These are phyloP conservation scores for Solanum piurae DNA, from an alignment of 257 asterid genomes.

Conservation along the genomic window DNA sequence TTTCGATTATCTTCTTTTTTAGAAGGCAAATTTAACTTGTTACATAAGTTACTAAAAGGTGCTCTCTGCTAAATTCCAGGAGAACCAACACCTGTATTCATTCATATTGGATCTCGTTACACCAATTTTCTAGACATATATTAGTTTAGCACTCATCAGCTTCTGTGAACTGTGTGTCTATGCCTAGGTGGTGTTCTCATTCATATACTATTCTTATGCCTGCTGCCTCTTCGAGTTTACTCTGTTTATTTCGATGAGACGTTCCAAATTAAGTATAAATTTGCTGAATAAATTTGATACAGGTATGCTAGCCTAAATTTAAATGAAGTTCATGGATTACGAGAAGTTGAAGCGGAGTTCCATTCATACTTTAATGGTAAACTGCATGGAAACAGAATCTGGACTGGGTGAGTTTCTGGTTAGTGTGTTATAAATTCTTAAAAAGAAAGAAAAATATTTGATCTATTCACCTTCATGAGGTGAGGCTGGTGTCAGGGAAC, in stretches of 20 bases:
- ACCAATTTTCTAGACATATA: not conserved
- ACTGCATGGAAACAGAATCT: constrained; percentile 56
- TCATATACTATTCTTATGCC: not conserved
- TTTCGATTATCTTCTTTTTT: not conserved
- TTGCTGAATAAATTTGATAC: constrained; percentile 10
- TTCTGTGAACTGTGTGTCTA: not conserved
- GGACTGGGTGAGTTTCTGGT: constrained; percentile 70
- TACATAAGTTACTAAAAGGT: not conserved
- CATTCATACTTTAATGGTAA: constrained; percentile 69
- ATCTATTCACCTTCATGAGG: not conserved
- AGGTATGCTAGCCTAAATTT: constrained; percentile 56
- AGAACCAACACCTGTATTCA: not conserved
- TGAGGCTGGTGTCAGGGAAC: not conserved
- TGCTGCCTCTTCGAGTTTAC: not conserved
- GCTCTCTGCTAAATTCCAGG: not conserved
- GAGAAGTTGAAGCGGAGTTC: constrained; percentile 53
- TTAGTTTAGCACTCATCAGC: not conserved
- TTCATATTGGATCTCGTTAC: not conserved
- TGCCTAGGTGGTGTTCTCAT: not conserved
- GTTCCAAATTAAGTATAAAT: not conserved
- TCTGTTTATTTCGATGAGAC: not conserved
- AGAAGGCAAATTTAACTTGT: not conserved
- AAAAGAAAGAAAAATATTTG: not conserved
- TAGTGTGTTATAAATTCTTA: not conserved
- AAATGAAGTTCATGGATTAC: constrained; percentile 56